A percentile compares a stretch with the other conserved stretches of the same genome.
Evolutionary conservation across 306 rosid species (phyloP).

Genomic region (Prosopis cineraria): DNA sequence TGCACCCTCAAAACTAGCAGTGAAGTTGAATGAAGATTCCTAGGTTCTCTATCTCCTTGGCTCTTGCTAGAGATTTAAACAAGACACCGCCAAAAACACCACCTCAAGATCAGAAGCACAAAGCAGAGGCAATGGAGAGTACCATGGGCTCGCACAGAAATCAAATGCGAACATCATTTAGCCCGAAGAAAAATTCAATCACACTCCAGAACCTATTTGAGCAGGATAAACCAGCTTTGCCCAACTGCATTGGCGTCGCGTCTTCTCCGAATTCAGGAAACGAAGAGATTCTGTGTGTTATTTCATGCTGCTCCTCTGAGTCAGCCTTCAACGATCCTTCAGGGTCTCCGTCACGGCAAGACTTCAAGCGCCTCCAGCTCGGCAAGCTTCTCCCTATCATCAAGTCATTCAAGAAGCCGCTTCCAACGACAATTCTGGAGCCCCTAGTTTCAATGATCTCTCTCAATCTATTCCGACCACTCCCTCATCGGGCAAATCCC

Average conservation of each 20-base stretch:
- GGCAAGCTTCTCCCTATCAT: conserved; percentile 49
- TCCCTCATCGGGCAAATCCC: conserved; percentile 66
- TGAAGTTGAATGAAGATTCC: conserved; percentile 17
- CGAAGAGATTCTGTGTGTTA: conserved; percentile 56
- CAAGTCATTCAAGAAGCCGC: conserved; percentile 54
- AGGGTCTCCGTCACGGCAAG: conserved; percentile 64
- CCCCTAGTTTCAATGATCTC: conserved; percentile 64
- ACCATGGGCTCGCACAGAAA: not conserved
- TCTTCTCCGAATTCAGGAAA: conserved; percentile 42
- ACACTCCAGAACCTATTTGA: conserved; percentile 58
- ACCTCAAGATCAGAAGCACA: not conserved
- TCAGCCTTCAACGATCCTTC: conserved; percentile 49
- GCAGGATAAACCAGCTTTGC: conserved; percentile 34
- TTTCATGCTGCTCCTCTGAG: conserved; percentile 55
- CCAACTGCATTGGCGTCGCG: not conserved
- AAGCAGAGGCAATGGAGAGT: not conserved
- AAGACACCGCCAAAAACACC: conserved; percentile 11
- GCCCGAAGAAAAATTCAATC: conserved; percentile 33
- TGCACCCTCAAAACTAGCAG: not conserved
- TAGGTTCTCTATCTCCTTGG: conserved; percentile 3
- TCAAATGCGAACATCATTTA: conserved; percentile 15
- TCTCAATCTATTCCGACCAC: conserved; percentile 66
- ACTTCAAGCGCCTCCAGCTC: conserved; percentile 63
- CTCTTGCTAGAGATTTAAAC: conserved; percentile 28
- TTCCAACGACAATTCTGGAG: conserved; percentile 36